A percentile compares a stretch with the other conserved stretches of the same genome.
These are phyloP conservation scores for Ophiostoma sp. DNA, from an alignment of 2,329 filamentous ascomycete species.

Conservation along the genomic window DNA sequence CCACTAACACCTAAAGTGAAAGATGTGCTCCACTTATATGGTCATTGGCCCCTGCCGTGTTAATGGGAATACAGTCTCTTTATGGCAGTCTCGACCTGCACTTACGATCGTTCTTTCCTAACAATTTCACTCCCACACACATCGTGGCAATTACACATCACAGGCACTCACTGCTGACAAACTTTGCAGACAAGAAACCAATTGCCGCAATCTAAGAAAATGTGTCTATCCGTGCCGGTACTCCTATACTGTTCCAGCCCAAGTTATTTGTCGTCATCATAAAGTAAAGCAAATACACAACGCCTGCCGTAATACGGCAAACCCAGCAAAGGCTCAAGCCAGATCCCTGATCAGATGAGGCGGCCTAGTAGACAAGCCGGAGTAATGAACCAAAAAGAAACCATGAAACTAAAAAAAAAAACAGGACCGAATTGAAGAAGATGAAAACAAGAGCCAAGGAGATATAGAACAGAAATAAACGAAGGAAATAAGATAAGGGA, in stretches of 20 bases:
- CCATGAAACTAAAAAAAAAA: too few species aligned
- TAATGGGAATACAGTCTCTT: not conserved
- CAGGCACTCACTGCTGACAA: too few species aligned
- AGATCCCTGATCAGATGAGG: not conserved
- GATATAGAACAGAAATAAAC: not conserved
- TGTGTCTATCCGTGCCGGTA: constrained; percentile 4
- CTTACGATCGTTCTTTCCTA: not conserved
- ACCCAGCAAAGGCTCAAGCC: not conserved
- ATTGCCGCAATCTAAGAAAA: not conserved
- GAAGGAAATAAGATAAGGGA: not conserved
- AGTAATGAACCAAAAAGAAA: not conserved
- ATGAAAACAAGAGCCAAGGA: not conserved
- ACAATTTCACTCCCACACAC: not conserved
- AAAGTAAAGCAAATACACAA: not conserved
- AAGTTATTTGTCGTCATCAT: constrained; percentile 7
- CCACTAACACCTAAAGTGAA: constrained; percentile 13
- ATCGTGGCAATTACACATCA: too few species aligned
- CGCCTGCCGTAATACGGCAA: not conserved
- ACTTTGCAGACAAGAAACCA: not conserved
- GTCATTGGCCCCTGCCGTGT: not conserved
- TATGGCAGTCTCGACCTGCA: not conserved
- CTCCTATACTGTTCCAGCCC: not conserved
- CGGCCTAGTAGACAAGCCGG: not conserved
- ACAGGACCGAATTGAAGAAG: not conserved
- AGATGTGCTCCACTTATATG: not conserved